phyloP scores from a whole-genome alignment of 257 asterid genomes.

The Cinchona pubescens region DNA sequence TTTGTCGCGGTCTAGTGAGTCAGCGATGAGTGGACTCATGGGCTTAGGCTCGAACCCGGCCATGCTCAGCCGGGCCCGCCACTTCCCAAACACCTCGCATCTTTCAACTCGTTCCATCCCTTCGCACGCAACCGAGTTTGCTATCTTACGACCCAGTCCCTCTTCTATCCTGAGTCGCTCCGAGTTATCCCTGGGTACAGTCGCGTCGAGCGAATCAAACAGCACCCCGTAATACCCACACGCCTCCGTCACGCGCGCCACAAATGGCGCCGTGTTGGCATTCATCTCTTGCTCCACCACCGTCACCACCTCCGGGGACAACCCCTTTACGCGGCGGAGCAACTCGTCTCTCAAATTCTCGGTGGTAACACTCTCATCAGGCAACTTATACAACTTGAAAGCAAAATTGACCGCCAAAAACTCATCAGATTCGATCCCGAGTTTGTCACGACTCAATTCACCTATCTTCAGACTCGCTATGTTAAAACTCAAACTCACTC shows the following conservation, averaged over 20 bases:
- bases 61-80: constrained; percentile 88
- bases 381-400: constrained; percentile 54
- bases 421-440: constrained; percentile 45
- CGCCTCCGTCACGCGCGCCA: constrained; percentile 64
- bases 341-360: constrained; percentile 66
- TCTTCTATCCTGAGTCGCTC: constrained; percentile 66
- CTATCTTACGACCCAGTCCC: constrained; percentile 66
- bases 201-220: constrained; percentile 68
- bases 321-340: constrained; percentile 69
- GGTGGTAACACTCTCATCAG: constrained; percentile 88
- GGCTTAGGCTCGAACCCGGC: constrained; percentile 59
- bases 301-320: constrained; percentile 64
- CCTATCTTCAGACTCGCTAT: constrained; percentile 18
- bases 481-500: constrained; percentile 41
- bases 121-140: constrained; percentile 89
- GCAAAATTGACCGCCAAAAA: constrained; percentile 75
- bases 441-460: constrained; percentile 40
- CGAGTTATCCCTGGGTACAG: constrained; percentile 36
- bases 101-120: constrained; percentile 86
- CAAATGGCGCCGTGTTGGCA: constrained; percentile 65
- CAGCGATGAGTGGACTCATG: constrained; percentile 51
- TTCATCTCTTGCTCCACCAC: constrained; percentile 80
- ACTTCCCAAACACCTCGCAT: constrained; percentile 80
- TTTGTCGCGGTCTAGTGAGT: constrained; percentile 53
- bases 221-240: constrained; percentile 57